These are phyloP conservation scores for Pulveroboletus sp. DNA, from an alignment of 768 basidiomycete genomes.

Conservation along the genomic window DNA sequence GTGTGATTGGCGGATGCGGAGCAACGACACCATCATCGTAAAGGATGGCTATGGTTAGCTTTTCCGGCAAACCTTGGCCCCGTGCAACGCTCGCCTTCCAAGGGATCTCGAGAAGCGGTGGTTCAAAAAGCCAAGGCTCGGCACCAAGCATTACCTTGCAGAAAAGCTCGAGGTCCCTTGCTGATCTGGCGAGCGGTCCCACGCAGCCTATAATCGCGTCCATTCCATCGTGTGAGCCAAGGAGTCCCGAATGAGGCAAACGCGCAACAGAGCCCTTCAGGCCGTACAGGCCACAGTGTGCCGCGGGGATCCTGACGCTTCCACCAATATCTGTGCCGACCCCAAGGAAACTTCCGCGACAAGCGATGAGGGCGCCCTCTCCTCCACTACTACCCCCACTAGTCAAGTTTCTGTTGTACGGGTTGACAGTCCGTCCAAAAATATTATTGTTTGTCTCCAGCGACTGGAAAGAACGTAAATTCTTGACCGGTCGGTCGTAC, in stretches of 20 bases:
- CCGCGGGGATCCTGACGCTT: constrained; percentile 42
- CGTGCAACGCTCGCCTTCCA: constrained; percentile 41
- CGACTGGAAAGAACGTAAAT: constrained; percentile 33
- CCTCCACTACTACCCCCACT: constrained; percentile 48
- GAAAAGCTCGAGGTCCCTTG: constrained; percentile 47
- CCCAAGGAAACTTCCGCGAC: constrained; percentile 38
- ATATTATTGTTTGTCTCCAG: constrained; percentile 51
- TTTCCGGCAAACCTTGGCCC: constrained; percentile 37
- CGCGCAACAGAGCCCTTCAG: constrained; percentile 47
- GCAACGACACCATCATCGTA: constrained; percentile 49
- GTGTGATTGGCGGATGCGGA: constrained; percentile 46
- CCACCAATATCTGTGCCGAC: constrained; percentile 50
- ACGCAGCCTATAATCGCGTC: constrained; percentile 49
- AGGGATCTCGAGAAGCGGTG: constrained; percentile 46
- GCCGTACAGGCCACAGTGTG: constrained; percentile 40
- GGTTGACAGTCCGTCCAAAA: constrained; percentile 65
- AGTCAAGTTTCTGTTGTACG: constrained; percentile 46
- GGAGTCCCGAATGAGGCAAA: constrained; percentile 47
- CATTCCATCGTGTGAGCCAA: constrained; percentile 50
- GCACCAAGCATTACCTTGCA: constrained; percentile 43
- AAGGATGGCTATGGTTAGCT: constrained; percentile 43
- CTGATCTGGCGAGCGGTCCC: constrained; percentile 47
- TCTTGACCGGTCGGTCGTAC: not conserved
- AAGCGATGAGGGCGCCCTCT: constrained; percentile 43
- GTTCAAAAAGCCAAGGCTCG: constrained; percentile 45